Conservation (phyloP, 129 eudicot genomes). For the Cynara cardunculus region DNA sequence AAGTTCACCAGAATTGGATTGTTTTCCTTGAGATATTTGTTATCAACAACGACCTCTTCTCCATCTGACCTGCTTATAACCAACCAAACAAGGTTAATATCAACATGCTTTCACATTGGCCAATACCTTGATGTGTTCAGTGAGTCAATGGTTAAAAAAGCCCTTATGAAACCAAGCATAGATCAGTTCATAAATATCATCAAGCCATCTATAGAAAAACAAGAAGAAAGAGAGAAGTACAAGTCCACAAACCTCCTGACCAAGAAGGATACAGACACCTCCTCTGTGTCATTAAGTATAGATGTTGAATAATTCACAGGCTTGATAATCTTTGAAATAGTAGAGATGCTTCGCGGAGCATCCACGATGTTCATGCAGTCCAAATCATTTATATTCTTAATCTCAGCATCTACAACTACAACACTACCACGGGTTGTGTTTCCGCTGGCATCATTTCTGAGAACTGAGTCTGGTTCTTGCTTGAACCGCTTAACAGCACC, state of each 20-base stretch:
- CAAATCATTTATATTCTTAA: constrained; percentile 13
- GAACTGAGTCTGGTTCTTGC: constrained; percentile 30
- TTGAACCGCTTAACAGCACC: constrained; percentile 77
- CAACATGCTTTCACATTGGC: too few species aligned
- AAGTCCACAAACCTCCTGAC: constrained; percentile 66
- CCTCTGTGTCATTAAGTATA: constrained; percentile 37
- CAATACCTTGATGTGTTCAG: too few species aligned
- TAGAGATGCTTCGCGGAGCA: constrained; percentile 23
- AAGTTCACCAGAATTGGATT: constrained; percentile 66
- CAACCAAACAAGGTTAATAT: constrained; percentile 12
- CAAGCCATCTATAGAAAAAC: neutral
- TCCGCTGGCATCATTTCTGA: constrained; percentile 13
- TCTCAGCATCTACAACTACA: constrained; percentile 19
- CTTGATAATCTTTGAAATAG: constrained; percentile 55
- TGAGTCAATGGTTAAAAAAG: too few species aligned
- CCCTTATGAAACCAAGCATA: neutral
- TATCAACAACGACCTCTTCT: constrained; percentile 68
- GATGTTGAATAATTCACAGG: constrained; percentile 65
- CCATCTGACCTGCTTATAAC: constrained; percentile 68
- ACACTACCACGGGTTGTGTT: constrained; percentile 19
- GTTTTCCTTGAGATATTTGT: constrained; percentile 73
- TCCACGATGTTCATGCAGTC: constrained; percentile 15
- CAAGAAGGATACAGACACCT: constrained; percentile 60
- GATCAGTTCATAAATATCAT: neutral
- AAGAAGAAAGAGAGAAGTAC: neutral